Evolutionary conservation across 2,329 filamentous ascomycete genomes (phyloP), one percentile per base, ranked within the genome.

Genomic region (Ceratocystis lukuohia): DNA sequence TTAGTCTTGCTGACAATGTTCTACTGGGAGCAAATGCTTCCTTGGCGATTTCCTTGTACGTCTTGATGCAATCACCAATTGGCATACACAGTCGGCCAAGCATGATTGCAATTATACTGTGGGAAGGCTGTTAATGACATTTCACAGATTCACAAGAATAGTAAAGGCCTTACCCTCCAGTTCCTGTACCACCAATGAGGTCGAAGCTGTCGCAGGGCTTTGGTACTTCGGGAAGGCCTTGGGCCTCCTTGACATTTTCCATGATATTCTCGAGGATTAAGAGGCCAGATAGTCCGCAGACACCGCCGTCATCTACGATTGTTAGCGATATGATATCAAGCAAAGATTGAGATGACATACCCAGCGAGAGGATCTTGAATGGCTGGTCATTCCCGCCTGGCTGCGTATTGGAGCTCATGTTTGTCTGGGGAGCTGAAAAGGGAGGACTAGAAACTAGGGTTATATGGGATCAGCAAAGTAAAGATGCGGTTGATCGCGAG

Each of bases 111-210:
- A 50, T 50, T 7, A 50, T n/a, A n/a, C 46, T 50, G 1, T 7
- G 20, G 20, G 20, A 20, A n/a, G 28, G 1, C 28, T 28, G 28
- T 28, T 46, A n/a, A 15, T 46, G 20, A 22, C 2, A 25, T 25
- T 17, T 53, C 3, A 33, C 10, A 15, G 3, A 2, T 20, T 25
- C 65, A 8, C 20, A 53, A 25, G 20, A 17, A 41, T 1, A n/a
- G 45, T 1, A 33, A 33, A 8, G 7, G n/a, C 46, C 66, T 20
- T 64, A 72, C 71, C 71, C 71, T 56, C 72, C 71, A 1, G 72
- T 73, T 62, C 72, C 72, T 22, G 72, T 74, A 22, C 72, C 72
- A 45, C 71, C 72, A 56, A 74, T 72, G n/a, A 73, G 65, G 25
- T 74, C 70, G 61, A 73, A 74, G 25, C 69, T 65, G 22, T 74